These are phyloP conservation scores for Cryptosporidium meleagridis DNA, from an alignment of 169 alveolate species.

Conservation along the genomic window DNA sequence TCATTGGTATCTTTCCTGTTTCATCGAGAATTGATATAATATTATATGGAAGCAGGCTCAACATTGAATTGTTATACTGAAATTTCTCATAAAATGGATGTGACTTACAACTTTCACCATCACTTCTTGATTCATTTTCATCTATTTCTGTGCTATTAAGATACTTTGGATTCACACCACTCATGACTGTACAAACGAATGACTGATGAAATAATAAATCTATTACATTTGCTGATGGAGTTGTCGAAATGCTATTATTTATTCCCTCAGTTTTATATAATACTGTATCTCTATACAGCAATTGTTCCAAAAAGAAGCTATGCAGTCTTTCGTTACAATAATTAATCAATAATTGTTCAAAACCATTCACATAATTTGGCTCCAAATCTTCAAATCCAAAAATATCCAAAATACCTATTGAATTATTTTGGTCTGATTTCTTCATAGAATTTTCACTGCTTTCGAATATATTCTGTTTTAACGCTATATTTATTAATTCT, in stretches of 20 bases:
- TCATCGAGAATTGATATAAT: slow-evolving; percentile 69
- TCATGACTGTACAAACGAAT: slow-evolving; percentile 65
- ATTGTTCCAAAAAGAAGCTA: slow-evolving; percentile 87
- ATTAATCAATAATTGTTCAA: slow-evolving; percentile 91
- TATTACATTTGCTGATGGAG: slow-evolving; percentile 43
- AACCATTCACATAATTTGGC: slow-evolving; percentile 82
- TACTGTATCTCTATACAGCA: slow-evolving; percentile 84
- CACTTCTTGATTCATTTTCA: not conserved
- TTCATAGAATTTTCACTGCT: not conserved
- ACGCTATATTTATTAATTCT: slow-evolving; percentile 78
- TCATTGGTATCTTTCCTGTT: slow-evolving; percentile 69
- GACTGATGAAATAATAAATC: slow-evolving; percentile 71
- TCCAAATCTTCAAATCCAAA: slow-evolving; percentile 88
- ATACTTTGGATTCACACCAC: slow-evolving; percentile 68
- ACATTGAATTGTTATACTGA: slow-evolving; percentile 9
- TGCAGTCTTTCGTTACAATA: slow-evolving; percentile 90
- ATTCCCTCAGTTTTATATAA: slow-evolving; percentile 80
- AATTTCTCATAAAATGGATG: slow-evolving; percentile 36
- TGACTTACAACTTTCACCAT: not conserved
- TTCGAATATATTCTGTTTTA: slow-evolving; percentile 42
- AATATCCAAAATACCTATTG: slow-evolving; percentile 85
- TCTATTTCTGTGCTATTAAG: not conserved
- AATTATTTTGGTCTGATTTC: slow-evolving; percentile 29
- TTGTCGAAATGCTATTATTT: slow-evolving; percentile 19
- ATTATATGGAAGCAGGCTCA: slow-evolving; percentile 30